Evolutionary conservation across 2,329 filamentous ascomycete species (phyloP), one percentile per base, ranked within the genome.

Genomic region (Magnaporthiopsis rhizophila): DNA sequence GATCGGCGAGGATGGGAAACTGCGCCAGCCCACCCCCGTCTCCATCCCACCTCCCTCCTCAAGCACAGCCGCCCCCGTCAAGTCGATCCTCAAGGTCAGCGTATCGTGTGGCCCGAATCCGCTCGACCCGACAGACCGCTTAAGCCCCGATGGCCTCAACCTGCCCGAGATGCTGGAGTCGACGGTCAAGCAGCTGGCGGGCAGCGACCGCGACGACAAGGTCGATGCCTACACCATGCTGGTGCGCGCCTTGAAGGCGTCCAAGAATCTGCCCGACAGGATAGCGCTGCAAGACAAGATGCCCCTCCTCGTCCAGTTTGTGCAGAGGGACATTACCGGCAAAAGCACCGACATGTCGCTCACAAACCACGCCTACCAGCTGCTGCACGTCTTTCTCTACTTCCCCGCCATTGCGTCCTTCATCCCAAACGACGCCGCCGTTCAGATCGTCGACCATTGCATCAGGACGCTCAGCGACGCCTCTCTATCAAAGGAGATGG

Each of bases 201-300:
- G 90, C 28, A 80, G 86, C 36, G 89, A 92, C 69, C 83, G 89
- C 63, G 84, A 87, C 65, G 87, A 86, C 15, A 89, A 89, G 69
- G 76, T 95, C 38, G 95, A 99, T 77, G 91, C 93, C 61, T 98
- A 99, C 72, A 87, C 88, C 73, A 89, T 89, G 71, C 80, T 99
- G 59, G 86, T 89, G 38, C 84, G 87, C 45, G 87, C 89, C 4
- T 79, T 97, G 69, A 90, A 91, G 73, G 84, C 89, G 7, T 97
- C 94, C 65, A 91, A 93, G 67, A 90, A 91, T 69, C 78, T 96
- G 18, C 92, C 92, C 0, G 89, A 95, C 68, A 80, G 86, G 50
- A 85, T 89, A 64, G 87, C 87, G 13, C 80, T 96, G 64, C 83
- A 86, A 65, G 84, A 86, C 62, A 96, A 95, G 74, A 89, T 97